Base-by-base conservation (phyloP, 1,284 basidiomycete genomes). In the Marasmius fiardii region DNA sequence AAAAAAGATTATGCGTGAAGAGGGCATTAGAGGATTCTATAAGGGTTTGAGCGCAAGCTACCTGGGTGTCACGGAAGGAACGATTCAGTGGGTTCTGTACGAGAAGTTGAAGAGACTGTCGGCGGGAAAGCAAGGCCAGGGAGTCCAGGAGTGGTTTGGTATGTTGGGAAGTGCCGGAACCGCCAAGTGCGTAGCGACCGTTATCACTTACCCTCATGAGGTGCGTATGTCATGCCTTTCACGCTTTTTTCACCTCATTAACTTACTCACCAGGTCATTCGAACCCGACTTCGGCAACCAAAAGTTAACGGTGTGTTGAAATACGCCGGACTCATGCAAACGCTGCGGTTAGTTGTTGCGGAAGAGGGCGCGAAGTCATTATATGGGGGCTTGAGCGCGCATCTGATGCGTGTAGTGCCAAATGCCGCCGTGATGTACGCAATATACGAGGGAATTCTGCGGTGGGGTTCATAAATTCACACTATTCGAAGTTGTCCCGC, bases 61-160 rank as follows among this genome's bases (percentile, higher is more conserved):
- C 71, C 79, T 99, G 16, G 97, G 97, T 31, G 96, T 98, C 6
- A 92, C 94, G 16, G 97, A 99, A 71, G 91, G 91, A 3, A 95
- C 95, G 20, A 98, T 99, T 55, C 96, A 98, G 68, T 99, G 97
- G 97, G 91, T 92, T 20, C 75, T 99, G 11, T 99, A 99, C 70
- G 97, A 99, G 68, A 79, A 83, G 34, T 70, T 95, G 56, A 94
- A 95, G 71, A 79, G 73, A 61, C 65, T 90, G 14, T 80, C 81
- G 8, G 73, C 75, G 23, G 72, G 72, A 0, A 76, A 80, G 28
- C 77, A 88, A 58, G 79, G 80, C 0, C 74, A 75, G 56, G 82
- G 86, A 12, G 80, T 77, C 4, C 70, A 67, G 12, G 87, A 90
- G 65, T 93, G 90, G 88, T 61, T 78, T 0, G 90, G 88, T 3